A percentile compares a stretch with the other conserved stretches of the same genome.
phyloP scores from a whole-genome alignment of 106 monocot species.

The Allium cepa region DNA sequence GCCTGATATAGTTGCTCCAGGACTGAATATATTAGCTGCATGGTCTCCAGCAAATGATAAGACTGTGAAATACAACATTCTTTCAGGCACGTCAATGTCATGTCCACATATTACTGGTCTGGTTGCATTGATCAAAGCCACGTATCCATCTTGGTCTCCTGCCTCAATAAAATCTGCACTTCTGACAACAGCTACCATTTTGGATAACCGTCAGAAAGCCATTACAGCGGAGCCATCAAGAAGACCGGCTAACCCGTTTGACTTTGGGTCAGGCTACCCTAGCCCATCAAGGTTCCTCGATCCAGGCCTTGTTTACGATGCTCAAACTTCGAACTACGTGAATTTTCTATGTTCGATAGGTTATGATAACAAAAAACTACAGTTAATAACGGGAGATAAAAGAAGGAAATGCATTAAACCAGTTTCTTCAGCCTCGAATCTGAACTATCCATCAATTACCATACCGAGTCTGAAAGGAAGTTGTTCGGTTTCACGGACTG shows the following conservation, averaged over 20 bases:
- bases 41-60: slow-evolving; percentile 71
- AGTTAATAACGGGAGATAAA: slow-evolving; percentile 45
- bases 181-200: slow-evolving; percentile 77
- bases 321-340: slow-evolving; percentile 53
- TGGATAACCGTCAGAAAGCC: slow-evolving; percentile 40
- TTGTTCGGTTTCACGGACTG: slow-evolving; percentile 40
- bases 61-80: slow-evolving; percentile 51
- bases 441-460: slow-evolving; percentile 82
- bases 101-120: slow-evolving; percentile 94
- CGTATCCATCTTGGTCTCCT: slow-evolving; percentile 80
- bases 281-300: slow-evolving; percentile 44
- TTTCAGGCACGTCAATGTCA: slow-evolving; percentile 95
- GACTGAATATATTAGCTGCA: slow-evolving; percentile 84
- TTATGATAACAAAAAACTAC: slow-evolving; percentile 49
- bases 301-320: slow-evolving; percentile 75
- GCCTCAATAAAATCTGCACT: slow-evolving; percentile 85
- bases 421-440: slow-evolving; percentile 22
- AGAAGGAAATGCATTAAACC: slow-evolving; percentile 30
- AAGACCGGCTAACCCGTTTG: slow-evolving; percentile 64
- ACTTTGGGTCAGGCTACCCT: slow-evolving; percentile 72
- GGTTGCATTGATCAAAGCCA: slow-evolving; percentile 65
- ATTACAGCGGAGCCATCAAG: slow-evolving; percentile 58
- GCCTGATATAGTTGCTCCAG: slow-evolving; percentile 85
- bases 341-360: slow-evolving; percentile 76
- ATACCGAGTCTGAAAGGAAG: slow-evolving; percentile 43